These are phyloP conservation scores for Phylloporus rhodoxanthus DNA, from an alignment of 768 basidiomycete genomes.

Conservation along the genomic window DNA sequence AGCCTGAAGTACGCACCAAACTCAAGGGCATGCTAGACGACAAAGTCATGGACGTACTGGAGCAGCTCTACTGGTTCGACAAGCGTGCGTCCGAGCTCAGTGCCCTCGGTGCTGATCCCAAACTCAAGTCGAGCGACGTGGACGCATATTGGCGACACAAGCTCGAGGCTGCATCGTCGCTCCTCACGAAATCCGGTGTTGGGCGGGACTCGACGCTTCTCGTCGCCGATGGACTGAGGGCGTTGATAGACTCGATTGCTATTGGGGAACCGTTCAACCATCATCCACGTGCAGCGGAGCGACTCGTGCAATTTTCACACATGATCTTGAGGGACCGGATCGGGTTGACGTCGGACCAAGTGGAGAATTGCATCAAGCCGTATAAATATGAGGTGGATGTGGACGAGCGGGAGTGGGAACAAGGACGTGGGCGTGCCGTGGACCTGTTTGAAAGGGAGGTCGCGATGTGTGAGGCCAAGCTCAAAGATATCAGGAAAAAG, in stretches of 20 bases:
- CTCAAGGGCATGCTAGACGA: slow-evolving; percentile 93
- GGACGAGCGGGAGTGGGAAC: slow-evolving; percentile 87
- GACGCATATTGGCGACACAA: slow-evolving; percentile 96
- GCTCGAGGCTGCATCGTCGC: slow-evolving; percentile 86
- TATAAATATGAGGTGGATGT: slow-evolving; percentile 98
- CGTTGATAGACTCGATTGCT: slow-evolving; percentile 86
- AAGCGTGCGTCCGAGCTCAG: slow-evolving; percentile 75
- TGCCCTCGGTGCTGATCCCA: slow-evolving; percentile 60
- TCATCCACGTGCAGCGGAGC: slow-evolving; percentile 85
- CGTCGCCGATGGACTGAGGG: slow-evolving; percentile 88
- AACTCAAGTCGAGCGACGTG: slow-evolving; percentile 65
- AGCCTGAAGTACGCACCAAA: slow-evolving; percentile 81
- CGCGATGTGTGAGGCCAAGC: slow-evolving; percentile 74
- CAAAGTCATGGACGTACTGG: slow-evolving; percentile 94
- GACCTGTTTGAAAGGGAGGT: slow-evolving; percentile 83
- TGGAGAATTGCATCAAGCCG: slow-evolving; percentile 99
- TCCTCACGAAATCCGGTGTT: slow-evolving; percentile 93
- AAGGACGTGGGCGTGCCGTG: slow-evolving; percentile 68
- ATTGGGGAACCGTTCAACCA: slow-evolving; percentile 84
- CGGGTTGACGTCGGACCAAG: slow-evolving; percentile 93
- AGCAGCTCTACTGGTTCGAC: slow-evolving; percentile 96
- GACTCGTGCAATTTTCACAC: slow-evolving; percentile 89
- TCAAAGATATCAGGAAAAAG: slow-evolving; percentile 80
- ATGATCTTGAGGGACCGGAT: slow-evolving; percentile 89
- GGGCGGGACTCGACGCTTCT: slow-evolving; percentile 91